phyloP scores from a whole-genome alignment of 2,329 filamentous ascomycete genomes.

The Aspergillus sergii region DNA sequence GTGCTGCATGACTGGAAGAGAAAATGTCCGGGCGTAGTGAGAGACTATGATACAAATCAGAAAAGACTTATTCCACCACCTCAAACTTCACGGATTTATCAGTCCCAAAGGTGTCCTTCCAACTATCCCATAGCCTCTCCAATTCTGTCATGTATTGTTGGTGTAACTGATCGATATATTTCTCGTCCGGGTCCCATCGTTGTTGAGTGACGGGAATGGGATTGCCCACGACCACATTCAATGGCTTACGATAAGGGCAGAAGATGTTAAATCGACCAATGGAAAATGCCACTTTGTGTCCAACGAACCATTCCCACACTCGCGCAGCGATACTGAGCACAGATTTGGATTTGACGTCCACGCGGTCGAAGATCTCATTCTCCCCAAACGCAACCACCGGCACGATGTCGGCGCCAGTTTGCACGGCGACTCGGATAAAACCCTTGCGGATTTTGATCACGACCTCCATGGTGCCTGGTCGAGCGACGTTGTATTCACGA shows the following conservation, averaged over 20 bases:
- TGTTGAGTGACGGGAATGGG: slow-evolving; percentile 67
- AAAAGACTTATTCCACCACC: slow-evolving; percentile 20
- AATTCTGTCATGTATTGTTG: slow-evolving; percentile 65
- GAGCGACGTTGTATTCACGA: slow-evolving; percentile 77
- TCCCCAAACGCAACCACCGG: slow-evolving; percentile 84
- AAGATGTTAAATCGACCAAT: slow-evolving; percentile 77
- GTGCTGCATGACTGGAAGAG: too few species aligned
- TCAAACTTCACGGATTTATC: slow-evolving; percentile 30
- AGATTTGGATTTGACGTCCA: slow-evolving; percentile 68
- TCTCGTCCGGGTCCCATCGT: slow-evolving; percentile 60
- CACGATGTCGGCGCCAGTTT: slow-evolving; percentile 80
- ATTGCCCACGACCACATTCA: slow-evolving; percentile 79
- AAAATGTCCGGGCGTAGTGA: too few species aligned
- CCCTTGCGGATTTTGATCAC: slow-evolving; percentile 78
- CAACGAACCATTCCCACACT: slow-evolving; percentile 63
- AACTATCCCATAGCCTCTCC: slow-evolving; percentile 30
- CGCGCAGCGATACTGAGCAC: slow-evolving; percentile 63
- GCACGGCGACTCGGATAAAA: slow-evolving; percentile 84
- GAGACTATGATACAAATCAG: neutral
- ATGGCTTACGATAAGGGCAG: slow-evolving; percentile 76
- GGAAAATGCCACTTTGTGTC: slow-evolving; percentile 80
- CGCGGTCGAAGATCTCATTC: slow-evolving; percentile 84
- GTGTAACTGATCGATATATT: slow-evolving; percentile 75
- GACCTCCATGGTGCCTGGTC: slow-evolving; percentile 71
- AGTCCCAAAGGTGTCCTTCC: slow-evolving; percentile 32